phyloP scores from a whole-genome alignment of 306 rosid genomes.

The Carpinus fangiana region DNA sequence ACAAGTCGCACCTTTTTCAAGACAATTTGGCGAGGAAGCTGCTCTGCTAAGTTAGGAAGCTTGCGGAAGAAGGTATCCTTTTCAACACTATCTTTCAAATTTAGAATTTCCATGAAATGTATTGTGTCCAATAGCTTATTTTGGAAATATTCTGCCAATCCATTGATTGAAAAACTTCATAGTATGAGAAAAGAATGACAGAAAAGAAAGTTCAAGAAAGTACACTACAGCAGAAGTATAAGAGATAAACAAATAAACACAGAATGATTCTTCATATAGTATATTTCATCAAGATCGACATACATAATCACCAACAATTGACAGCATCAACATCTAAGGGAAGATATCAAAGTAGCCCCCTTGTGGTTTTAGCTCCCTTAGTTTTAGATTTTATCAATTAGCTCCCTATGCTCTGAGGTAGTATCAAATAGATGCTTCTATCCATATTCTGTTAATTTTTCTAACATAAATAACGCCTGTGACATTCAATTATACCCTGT shows the following conservation, averaged over 20 bases:
- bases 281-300: not conserved
- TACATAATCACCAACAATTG: not conserved
- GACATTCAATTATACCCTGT: too few species aligned
- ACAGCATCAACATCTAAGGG: not conserved
- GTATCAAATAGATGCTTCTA: too few species aligned
- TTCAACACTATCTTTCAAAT: slow-evolving; percentile 95
- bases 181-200: slow-evolving; percentile 14
- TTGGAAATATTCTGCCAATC: slow-evolving; percentile 89
- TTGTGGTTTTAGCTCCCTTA: too few species aligned
- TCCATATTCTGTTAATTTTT: too few species aligned
- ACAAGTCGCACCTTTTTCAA: slow-evolving; percentile 78
- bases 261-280: not conserved
- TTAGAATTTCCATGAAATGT: slow-evolving; percentile 98
- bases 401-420: too few species aligned
- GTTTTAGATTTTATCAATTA: too few species aligned
- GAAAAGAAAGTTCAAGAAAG: not conserved
- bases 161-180: slow-evolving; percentile 25
- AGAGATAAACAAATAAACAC: slow-evolving; percentile 1
- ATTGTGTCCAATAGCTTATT: slow-evolving; percentile 96
- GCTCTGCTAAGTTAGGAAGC: slow-evolving; percentile 97
- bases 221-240: not conserved
- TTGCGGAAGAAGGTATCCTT: slow-evolving; percentile 98
- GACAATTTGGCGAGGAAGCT: slow-evolving; percentile 93
- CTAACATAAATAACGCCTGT: too few species aligned
- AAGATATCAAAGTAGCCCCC: too few species aligned